Base-by-base conservation (phyloP, 2,329 filamentous ascomycete species). In the Fusarium hostae region DNA sequence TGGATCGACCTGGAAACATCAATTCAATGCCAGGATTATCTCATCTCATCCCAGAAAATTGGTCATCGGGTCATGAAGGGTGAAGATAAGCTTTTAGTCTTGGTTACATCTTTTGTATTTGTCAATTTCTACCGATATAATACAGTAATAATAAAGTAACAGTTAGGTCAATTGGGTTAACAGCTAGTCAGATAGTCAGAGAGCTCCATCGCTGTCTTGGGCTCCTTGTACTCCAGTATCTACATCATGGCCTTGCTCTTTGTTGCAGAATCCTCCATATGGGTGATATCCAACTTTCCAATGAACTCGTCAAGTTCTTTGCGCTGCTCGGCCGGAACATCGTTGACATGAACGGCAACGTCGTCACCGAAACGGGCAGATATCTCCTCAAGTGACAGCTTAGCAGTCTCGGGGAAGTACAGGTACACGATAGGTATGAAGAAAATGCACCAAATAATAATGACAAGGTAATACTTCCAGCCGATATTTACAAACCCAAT, bases 401-500 rank as follows among this genome's bases (percentile, higher is more conserved):
- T 63, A 5, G 75, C 75, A 3, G 78, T 79, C 37, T 80, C 78
- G 0, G 77, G 78, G n/a, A 77, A 79, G 63, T 72, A 78, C 9
- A 78, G 70, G 56, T 79, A 79, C 15, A 79, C 75, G 6, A 77
- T 68, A 0, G 78, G 78, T 8, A 78, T 75, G 41, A 77, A 79
- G 13, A 74, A 34, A 7, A 74, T 63, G 13, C 66, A 83, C 82
- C 83, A 85, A 51, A 77, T 72, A 32, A 85, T 84, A 34, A 85
- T 82, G 40, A 86, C 80, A 3, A 86, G 78, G 67, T 85, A 86
- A 75, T 84, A 86, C 74, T 84, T 86, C 85, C 84, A 86, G 4
- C 83, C 84, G 4, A 84, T 79, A 15, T 81, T 77, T 20, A 79
- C 79, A 67, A 86, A 83, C 2, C 81, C 75, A 26, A 73, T 72